Percentiles rank a stretch among this genome's conserved stretches.
phyloP scores from a whole-genome alignment of 139 green algal genomes.

The Chlamydomonas asymmetrica region DNA sequence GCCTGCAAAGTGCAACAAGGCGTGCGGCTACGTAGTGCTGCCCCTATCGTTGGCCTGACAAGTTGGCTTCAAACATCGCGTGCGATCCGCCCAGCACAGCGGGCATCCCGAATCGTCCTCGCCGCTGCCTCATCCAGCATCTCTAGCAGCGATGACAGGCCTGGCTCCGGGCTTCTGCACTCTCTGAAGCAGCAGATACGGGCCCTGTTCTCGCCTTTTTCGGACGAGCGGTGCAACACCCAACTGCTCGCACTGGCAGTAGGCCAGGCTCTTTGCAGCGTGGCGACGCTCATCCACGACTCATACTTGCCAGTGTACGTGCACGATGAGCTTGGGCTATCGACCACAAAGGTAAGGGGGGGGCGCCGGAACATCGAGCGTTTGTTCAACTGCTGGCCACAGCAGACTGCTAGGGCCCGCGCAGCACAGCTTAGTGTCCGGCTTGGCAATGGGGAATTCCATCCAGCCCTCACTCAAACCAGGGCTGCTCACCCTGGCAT shows the following conservation, averaged over 20 bases:
- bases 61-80: no score
- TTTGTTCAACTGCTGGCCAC: background rate
- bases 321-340: constrained; percentile 75
- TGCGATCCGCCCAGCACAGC: no score
- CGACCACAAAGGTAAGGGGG: constrained; percentile 56
- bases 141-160: no score
- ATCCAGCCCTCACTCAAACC: background rate
- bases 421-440: background rate
- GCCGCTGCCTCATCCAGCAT: no score
- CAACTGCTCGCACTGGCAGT: constrained; percentile 65
- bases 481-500: background rate
- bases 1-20: no score
- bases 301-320: constrained; percentile 88
- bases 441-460: background rate
- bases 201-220: constrained; percentile 17
- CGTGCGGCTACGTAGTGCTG: no score
- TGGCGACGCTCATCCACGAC: constrained; percentile 88
- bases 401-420: background rate
- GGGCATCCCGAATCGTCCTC: no score
- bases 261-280: constrained; percentile 77
- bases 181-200: no score
- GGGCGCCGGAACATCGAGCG: background rate
- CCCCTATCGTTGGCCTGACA: no score
- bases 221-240: constrained; percentile 51
- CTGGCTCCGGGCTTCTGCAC: no score